These are phyloP conservation scores for Corymbia calophylla DNA, from an alignment of 441 rosid species.

Conservation along the genomic window DNA sequence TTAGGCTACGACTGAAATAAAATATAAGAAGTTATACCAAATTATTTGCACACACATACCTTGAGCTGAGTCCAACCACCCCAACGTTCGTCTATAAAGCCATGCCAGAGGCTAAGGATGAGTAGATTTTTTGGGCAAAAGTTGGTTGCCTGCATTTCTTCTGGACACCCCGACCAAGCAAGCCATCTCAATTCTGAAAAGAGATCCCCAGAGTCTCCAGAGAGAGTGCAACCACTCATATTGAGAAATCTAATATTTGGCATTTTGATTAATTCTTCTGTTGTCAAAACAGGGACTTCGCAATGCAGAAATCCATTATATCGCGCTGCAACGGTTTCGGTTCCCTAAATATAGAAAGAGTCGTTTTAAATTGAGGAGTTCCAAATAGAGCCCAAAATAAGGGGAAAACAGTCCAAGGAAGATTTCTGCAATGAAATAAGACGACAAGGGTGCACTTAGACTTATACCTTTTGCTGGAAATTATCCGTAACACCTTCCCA, in stretches of 20 bases:
- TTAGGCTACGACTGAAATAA: too few relatives aligned
- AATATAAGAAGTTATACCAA: too few relatives aligned
- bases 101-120: fast-evolving
- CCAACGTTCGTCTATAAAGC: not conserved
- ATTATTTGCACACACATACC: not conserved
- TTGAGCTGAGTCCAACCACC: not conserved
- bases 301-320: too few relatives aligned
- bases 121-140: not conserved
- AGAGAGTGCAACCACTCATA: fast-evolving
- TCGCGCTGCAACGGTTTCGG: fast-evolving
- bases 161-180: fast-evolving
- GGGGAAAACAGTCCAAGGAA: not conserved
- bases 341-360: not conserved
- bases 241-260: not conserved
- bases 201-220: not conserved
- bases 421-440: not conserved
- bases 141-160: not conserved
- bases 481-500: fast-evolving
- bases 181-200: not conserved
- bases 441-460: not conserved
- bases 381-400: not conserved
- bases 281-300: not conserved
- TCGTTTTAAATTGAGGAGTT: not conserved
- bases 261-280: not conserved
- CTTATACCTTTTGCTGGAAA: not conserved